Evolutionary conservation across 169 alveolate genomes (phyloP).

Genomic region (Theileria sp.): DNA sequence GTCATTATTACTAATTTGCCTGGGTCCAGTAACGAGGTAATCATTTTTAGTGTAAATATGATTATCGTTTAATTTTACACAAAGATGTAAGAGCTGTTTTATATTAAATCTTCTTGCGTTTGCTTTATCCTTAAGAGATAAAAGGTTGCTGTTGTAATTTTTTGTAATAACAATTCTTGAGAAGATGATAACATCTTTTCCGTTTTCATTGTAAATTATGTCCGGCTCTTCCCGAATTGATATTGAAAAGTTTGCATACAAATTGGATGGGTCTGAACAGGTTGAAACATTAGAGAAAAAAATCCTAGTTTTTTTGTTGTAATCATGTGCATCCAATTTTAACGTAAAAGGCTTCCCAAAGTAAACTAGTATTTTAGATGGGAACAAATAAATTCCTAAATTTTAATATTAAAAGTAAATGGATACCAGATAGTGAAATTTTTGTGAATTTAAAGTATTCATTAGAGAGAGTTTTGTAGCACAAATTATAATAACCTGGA

Average conservation of each 20-base stretch:
- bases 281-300: not conserved
- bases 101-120: not conserved
- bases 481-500: conserved; percentile 9
- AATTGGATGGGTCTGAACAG: not conserved
- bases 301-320: not conserved
- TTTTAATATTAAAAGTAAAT: not conserved
- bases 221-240: conserved; percentile 24
- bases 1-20: not conserved
- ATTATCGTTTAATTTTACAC: not conserved
- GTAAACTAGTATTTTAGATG: not conserved
- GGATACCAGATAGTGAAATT: not conserved
- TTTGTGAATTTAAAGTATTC: not conserved
- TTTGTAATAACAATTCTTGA: conserved; percentile 18
- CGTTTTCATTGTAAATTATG: not conserved
- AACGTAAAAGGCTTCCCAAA: conserved; percentile 24
- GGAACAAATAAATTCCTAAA: not conserved
- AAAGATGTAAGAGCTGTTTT: not conserved
- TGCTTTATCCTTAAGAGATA: not conserved
- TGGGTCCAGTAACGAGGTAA: conserved; percentile 24
- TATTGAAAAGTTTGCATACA: not conserved
- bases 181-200: conserved; percentile 15
- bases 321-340: not conserved
- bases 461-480: conserved; percentile 1
- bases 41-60: conserved; percentile 4
- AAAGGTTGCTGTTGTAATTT: not conserved